A percentile compares a stretch with the other conserved stretches of the same genome.
phyloP scores from a whole-genome alignment of 768 basidiomycete species.

The Royoungia palumana region DNA sequence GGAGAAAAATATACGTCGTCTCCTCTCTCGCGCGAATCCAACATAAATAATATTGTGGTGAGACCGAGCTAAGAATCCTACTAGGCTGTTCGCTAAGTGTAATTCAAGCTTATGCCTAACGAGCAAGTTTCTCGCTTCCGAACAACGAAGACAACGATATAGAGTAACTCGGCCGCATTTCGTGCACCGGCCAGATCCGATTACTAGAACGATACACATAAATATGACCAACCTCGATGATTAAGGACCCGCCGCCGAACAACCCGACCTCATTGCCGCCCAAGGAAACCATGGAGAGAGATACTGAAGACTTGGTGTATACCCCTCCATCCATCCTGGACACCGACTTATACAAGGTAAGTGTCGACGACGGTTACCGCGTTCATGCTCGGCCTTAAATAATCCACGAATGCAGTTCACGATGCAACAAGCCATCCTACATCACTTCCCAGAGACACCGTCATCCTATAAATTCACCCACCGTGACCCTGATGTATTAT shows the following conservation, averaged over 20 bases:
- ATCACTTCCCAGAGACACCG: slow-evolving; percentile 68
- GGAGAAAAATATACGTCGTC: too few relatives aligned
- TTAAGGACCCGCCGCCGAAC: neutral
- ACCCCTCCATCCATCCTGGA: slow-evolving; percentile 66
- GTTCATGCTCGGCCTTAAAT: neutral
- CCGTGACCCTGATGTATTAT: slow-evolving; percentile 60
- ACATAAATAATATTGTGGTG: too few relatives aligned
- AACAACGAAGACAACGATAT: too few relatives aligned
- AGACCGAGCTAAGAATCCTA: too few relatives aligned
- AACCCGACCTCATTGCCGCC: neutral
- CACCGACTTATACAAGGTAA: slow-evolving; percentile 92
- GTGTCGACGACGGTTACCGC: neutral
- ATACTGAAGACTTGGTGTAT: slow-evolving; percentile 11
- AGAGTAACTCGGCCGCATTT: too few relatives aligned
- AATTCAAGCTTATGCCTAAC: too few relatives aligned
- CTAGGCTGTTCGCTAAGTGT: too few relatives aligned
- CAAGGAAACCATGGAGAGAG: slow-evolving; percentile 11
- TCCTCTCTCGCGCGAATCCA: too few relatives aligned
- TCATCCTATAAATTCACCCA: slow-evolving; percentile 81
- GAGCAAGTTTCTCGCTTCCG: too few relatives aligned
- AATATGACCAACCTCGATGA: too few relatives aligned
- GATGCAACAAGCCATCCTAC: slow-evolving; percentile 91
- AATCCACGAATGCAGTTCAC: slow-evolving; percentile 56
- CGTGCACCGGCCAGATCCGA: too few relatives aligned
- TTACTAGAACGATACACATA: too few relatives aligned